Evolutionary conservation across 106 monocot species (phyloP).

Genomic region (Allium sativum): DNA sequence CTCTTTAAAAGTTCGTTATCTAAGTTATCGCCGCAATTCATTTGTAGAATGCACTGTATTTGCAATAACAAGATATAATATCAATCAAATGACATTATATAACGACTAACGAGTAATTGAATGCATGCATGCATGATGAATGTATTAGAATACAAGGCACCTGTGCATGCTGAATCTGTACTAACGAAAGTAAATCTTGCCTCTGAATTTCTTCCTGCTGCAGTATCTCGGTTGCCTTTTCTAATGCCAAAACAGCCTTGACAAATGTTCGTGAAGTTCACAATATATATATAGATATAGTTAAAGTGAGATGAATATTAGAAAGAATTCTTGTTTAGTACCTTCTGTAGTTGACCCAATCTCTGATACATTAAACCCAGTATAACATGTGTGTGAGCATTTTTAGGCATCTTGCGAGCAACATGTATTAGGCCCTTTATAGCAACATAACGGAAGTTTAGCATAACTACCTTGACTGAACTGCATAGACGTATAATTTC

Average conservation of each 20-base stretch:
- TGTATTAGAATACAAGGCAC: conserved; percentile 18
- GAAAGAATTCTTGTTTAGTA: conserved; percentile 9
- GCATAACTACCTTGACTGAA: too few species aligned
- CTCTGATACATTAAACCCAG: conserved; percentile 96
- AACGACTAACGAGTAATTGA: background rate
- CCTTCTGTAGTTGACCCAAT: conserved; percentile 94
- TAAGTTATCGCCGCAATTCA: conserved; percentile 39
- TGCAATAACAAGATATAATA: background rate
- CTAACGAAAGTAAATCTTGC: conserved; percentile 81
- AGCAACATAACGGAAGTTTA: conserved; percentile 3
- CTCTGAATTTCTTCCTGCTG: conserved; percentile 67
- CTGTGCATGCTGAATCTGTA: conserved; percentile 91
- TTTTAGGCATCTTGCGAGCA: conserved; percentile 88
- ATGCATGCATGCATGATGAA: background rate
- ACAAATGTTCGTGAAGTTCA: conserved; percentile 6
- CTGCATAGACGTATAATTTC: too few species aligned
- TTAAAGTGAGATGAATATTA: background rate
- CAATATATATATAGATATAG: conserved; percentile 4
- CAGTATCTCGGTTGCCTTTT: conserved; percentile 87
- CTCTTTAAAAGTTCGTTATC: conserved; percentile 69
- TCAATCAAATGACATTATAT: too few species aligned
- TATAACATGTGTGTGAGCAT: conserved; percentile 89
- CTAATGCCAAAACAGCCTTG: conserved; percentile 73
- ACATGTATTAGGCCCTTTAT: conserved; percentile 82
- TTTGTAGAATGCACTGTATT: conserved; percentile 77